Conservation (phyloP, 129 eudicot species). For the Lactuca saligna region DNA sequence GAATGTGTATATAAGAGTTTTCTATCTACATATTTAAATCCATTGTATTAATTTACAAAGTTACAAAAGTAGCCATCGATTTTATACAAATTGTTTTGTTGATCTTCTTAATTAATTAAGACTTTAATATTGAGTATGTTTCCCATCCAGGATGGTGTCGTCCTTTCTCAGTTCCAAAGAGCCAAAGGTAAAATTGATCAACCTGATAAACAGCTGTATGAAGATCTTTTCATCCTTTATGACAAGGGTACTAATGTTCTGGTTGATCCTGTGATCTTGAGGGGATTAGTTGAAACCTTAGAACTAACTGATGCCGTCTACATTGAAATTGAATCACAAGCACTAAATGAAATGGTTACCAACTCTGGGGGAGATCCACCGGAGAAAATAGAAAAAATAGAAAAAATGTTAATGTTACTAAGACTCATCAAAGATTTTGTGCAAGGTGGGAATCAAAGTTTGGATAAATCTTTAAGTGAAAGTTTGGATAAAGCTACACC, state of each 20-base stretch:
- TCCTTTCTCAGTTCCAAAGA: conserved; percentile 62
- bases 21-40: not conserved
- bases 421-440: conserved; percentile 65
- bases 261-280: conserved; percentile 42
- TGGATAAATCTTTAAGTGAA: conserved; percentile 38
- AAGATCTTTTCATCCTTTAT: conserved; percentile 48
- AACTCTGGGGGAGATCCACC: conserved; percentile 51
- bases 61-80: not conserved
- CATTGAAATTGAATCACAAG: conserved; percentile 64
- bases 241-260: conserved; percentile 29
- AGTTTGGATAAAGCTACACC: conserved; percentile 51
- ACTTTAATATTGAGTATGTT: not conserved
- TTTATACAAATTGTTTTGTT: not conserved
- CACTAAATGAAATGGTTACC: conserved; percentile 59
- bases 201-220: conserved; percentile 49
- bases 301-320: conserved; percentile 48
- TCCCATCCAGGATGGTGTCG: conserved; percentile 55
- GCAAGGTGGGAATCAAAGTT: conserved; percentile 42
- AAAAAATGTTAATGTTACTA: conserved; percentile 64
- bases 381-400: conserved; percentile 69
- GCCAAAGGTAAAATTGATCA: conserved; percentile 59
- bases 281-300: conserved; percentile 51
- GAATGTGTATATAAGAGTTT: conserved; percentile 55
- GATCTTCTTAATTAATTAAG: not conserved
- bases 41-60: not conserved